Base-by-base conservation (phyloP, 495 filamentous ascomycete genomes). In the Sphaerosporella brunnea region DNA sequence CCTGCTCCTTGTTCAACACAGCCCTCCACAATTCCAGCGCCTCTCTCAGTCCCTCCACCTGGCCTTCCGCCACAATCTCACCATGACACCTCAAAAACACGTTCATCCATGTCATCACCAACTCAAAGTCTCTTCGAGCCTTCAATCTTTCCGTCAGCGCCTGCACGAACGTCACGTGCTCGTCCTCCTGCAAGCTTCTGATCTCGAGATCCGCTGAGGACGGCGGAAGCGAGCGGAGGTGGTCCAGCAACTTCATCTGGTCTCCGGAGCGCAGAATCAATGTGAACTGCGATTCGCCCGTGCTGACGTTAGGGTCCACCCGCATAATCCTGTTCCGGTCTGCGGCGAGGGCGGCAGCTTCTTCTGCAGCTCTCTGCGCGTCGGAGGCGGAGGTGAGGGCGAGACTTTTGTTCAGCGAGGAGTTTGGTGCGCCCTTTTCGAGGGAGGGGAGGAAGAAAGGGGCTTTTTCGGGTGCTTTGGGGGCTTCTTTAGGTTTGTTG, bases 91-190 rank as follows among this genome's bases (percentile, higher is more conserved):
- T 73, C 46, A 97, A 55, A 54, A 95, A 90, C 0, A 95, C 86
- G 13, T 77, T 74, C 82, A 97, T 93, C 90, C 92, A 97, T 8
- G 84, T 84, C 64, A 94, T 85, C 34, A 83, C 78, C 39, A 97
- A 70, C 60, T 97, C 90, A 62, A 87, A 97, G 65, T 97, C 90
- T 36, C 69, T 71, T 47, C 73, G 73, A 34, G 70, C 65, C 16
- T 64, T 63, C 21, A 96, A 66, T 13, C 79, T 70, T 48, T 63
- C 65, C 0, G 82, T 87, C 37, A 97, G 65, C 3, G 85, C 83
- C 7, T 62, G 46, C 26, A 96, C 75, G 54, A 97, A 95, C 39
- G 71, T 68, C 1, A 66, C 61, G 23, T 84, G 60, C 53, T 87
- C 82, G 23, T 66, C 56, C 0, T 65, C 56, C 0, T 61, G 50